These are phyloP conservation scores for Candida freyschussii DNA, from an alignment of 1,139 yeast species.

Conservation along the genomic window DNA sequence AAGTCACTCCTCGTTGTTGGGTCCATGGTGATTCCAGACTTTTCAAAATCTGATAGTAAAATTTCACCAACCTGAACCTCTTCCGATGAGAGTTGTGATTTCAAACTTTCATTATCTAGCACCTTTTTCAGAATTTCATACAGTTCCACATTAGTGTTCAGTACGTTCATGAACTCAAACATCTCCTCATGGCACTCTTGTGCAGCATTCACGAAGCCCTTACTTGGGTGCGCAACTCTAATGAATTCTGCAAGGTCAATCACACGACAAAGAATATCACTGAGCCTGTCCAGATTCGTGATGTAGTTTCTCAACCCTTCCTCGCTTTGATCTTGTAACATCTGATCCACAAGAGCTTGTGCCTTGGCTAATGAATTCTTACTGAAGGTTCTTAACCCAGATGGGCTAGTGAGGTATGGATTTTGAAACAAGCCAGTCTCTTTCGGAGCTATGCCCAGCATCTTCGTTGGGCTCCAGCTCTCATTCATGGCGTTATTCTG, in stretches of 20 bases:
- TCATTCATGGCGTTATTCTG: conserved; percentile 1
- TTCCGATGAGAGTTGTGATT: conserved; percentile 48
- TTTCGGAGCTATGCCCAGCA: conserved; percentile 6
- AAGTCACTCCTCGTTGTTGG: conserved; percentile 62
- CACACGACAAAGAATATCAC: conserved; percentile 86
- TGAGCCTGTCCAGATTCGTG: conserved; percentile 69
- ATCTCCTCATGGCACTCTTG: conserved; percentile 83
- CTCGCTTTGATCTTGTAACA: conserved; percentile 43
- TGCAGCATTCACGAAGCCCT: conserved; percentile 69
- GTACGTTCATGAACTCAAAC: conserved; percentile 90
- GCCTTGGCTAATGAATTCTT: conserved; percentile 60
- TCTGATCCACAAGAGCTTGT: conserved; percentile 49
- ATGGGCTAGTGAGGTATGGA: conserved; percentile 60
- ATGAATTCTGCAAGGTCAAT: conserved; percentile 93
- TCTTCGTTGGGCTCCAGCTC: conserved; percentile 4
- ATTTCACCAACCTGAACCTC: conserved; percentile 81
- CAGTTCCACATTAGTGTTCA: conserved; percentile 79
- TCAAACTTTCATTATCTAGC: conserved; percentile 39
- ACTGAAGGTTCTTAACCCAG: conserved; percentile 68
- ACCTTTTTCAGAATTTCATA: conserved; percentile 56
- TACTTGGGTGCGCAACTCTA: conserved; percentile 80
- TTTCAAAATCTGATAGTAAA: conserved; percentile 77
- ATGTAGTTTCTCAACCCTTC: conserved; percentile 53
- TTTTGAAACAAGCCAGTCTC: conserved; percentile 71
- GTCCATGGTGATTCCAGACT: conserved; percentile 85